Evolutionary conservation across 495 filamentous ascomycete species (phyloP).

Genomic region (Aspergillus nidulans): DNA sequence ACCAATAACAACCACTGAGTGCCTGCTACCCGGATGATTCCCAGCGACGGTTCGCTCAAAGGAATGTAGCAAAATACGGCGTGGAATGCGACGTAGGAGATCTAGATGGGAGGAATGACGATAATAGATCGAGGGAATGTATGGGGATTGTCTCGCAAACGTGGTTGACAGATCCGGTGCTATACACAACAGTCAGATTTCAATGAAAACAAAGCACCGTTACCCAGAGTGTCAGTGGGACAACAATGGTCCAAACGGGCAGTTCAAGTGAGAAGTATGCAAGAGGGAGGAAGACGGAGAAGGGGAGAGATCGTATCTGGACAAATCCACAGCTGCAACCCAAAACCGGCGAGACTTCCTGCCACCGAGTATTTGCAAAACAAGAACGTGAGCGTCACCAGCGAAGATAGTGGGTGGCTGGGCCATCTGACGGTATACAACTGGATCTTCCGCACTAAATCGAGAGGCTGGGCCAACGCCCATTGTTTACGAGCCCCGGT

Average conservation of each 20-base stretch:
- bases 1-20: not conserved
- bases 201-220: not conserved
- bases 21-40: not conserved
- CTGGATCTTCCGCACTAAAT: slow-evolving; percentile 24
- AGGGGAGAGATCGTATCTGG: slow-evolving; percentile 36
- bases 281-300: slow-evolving; percentile 22
- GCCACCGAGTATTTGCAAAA: slow-evolving; percentile 16
- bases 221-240: slow-evolving; percentile 6
- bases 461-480: slow-evolving; percentile 45
- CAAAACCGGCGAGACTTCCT: slow-evolving; percentile 16
- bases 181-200: slow-evolving; percentile 11
- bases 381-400: slow-evolving; percentile 7
- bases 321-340: slow-evolving; percentile 29
- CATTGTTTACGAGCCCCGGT: slow-evolving; percentile 43
- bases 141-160: not conserved
- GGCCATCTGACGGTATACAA: slow-evolving; percentile 11
- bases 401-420: slow-evolving; percentile 22
- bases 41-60: slow-evolving; percentile 7
- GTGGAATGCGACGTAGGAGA: slow-evolving; percentile 28
- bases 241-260: slow-evolving; percentile 9
- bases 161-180: slow-evolving; percentile 12
- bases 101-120: slow-evolving; percentile 16
- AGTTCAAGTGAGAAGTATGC: slow-evolving; percentile 15
- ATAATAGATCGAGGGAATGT: slow-evolving; percentile 18
- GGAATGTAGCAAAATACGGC: slow-evolving; percentile 10